Base-by-base conservation (phyloP, 768 basidiomycete genomes). In the Panaeolus cyanescens region DNA sequence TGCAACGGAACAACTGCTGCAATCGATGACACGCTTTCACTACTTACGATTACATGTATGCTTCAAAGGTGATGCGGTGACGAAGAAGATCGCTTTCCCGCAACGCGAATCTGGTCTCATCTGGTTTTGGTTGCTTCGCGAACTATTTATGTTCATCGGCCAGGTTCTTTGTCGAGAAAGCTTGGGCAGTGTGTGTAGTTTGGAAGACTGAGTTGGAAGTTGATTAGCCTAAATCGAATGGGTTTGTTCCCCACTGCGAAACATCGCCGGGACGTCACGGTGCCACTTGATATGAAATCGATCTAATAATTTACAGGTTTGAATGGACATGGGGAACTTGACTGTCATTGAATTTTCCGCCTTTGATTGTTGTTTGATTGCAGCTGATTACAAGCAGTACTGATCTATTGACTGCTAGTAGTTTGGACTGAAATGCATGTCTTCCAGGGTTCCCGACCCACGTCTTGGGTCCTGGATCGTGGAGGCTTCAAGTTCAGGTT, bases 1-100 rank as follows among this genome's bases (percentile, higher is more conserved):
- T 50, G 30, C 45, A 25, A 50, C 45, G 45, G 45, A 50, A 42
- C 40, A 25, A 50, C 45, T 50, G 45, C 22, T 50, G 25, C 45
- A 50, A 50, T 50, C 25, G 45, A 50, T 50, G 45, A 50, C 45
- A 50, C 30, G 45, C 45, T 50, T 50, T 28, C 8, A 50, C 45
- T 15, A 13, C 15, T 13, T 50, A 50, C 25, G 45, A 50, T 50
- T 50, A 50, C 45, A 50, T 50, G 22, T 50, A 50, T 50, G 10
- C 25, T n/a, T 50, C 45, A 28, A 50, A 9, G 25, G 45, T 50
- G 45, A 50, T 50, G 15, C 15, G 25, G 45, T 50, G 45, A 50
- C 25, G 45, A 3, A 50, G 25, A 3, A 28, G 12, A 13, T 28
- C 45, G n/a, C 45, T 50, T 10, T 50, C 45, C 15, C 30, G 25